A percentile compares a stretch with the other conserved stretches of the same genome.
phyloP scores from a whole-genome alignment of 2,329 filamentous ascomycete species.

The Cladosporium halotolerans region DNA sequence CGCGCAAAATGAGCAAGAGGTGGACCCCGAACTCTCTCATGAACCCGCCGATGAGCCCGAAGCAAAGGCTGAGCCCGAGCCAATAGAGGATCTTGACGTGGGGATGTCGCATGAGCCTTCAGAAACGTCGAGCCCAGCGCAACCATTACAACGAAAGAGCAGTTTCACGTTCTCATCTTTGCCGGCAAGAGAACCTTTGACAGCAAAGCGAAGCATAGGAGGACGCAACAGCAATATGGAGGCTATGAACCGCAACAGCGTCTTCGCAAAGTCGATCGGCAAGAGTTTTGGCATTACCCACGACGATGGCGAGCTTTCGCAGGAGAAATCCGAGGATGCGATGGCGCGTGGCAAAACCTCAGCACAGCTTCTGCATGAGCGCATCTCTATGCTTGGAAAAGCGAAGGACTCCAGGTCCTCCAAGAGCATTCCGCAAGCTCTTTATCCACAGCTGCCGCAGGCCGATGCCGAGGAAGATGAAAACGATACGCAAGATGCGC shows the following conservation, averaged over 20 bases:
- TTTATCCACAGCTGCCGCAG: conserved; percentile 37
- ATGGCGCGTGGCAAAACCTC: conserved; percentile 65
- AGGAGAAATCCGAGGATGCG: conserved; percentile 38
- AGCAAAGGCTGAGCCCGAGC: conserved; percentile 29
- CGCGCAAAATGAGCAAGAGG: conserved; percentile 28
- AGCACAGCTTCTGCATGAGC: conserved; percentile 87
- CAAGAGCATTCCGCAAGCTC: conserved; percentile 32
- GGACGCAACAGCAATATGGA: conserved; percentile 73
- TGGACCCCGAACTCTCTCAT: conserved; percentile 33
- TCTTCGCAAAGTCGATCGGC: conserved; percentile 66
- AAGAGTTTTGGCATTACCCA: conserved; percentile 54
- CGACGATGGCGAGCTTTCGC: conserved; percentile 51
- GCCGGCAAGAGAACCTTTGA: conserved; percentile 81
- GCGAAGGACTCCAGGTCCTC: conserved; percentile 41
- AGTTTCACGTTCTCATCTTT: conserved; percentile 91
- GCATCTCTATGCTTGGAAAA: conserved; percentile 70
- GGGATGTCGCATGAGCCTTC: conserved; percentile 44
- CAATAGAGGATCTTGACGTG: conserved; percentile 39
- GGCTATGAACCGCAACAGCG: conserved; percentile 53
- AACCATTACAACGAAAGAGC: conserved; percentile 79
- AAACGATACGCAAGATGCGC: background rate
- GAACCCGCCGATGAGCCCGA: conserved; percentile 31
- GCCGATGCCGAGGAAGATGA: background rate
- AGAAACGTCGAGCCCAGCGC: conserved; percentile 66
- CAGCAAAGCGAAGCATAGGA: conserved; percentile 75